Base-by-base conservation (phyloP, 345 rosid genomes). In the Populus simonii region DNA sequence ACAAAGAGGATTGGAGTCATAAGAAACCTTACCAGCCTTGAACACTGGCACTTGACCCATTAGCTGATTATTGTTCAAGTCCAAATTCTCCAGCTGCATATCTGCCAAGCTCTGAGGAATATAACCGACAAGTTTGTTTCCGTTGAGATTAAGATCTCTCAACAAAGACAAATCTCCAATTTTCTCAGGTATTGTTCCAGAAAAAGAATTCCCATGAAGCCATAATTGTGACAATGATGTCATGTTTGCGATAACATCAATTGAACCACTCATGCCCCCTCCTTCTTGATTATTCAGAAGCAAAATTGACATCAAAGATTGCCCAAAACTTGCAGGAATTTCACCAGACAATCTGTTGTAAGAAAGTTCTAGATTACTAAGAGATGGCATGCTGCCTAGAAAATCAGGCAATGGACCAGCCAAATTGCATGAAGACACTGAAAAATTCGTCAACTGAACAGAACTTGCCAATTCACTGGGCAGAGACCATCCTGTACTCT, bases 131-230 rank as follows among this genome's bases (percentile, higher is more conserved):
- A 88, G 83, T n/a, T 65, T 71, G 71, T 88, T 88, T 41, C 71
- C 49, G 53, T 86, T 86, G n/a, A 88, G 85, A 68, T 86, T 82
- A 36, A 88, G 88, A 43, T 86, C 86, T 80, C 71, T 85, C 76
- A 86, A 75, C 65, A 79, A 73, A 6, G 78, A 61, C 51, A 86
- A 51, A 73, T 31, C 79, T 8, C 91, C 89, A 75, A 88, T 86
- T 7, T 74, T 78, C 38, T 82, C 83, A 0, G 91, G 91, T 20
- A 88, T 82, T 3, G 80, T 73, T 65, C 91, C 89, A 1, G 77
- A 47, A 72, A 88, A 85, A 23, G 79, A 80, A 80, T 88, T 88
- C 29, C 89, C 89, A 12, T 88, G 91, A 79, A 88, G 87, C 91
- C 91, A 88, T 10, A 86, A 43, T 80, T 88, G 88, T 2, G 76